A percentile compares a stretch with the other conserved stretches of the same genome.
Evolutionary conservation across 2,329 filamentous ascomycete species (phyloP).

Genomic region (Phyllosticta capitalensis): DNA sequence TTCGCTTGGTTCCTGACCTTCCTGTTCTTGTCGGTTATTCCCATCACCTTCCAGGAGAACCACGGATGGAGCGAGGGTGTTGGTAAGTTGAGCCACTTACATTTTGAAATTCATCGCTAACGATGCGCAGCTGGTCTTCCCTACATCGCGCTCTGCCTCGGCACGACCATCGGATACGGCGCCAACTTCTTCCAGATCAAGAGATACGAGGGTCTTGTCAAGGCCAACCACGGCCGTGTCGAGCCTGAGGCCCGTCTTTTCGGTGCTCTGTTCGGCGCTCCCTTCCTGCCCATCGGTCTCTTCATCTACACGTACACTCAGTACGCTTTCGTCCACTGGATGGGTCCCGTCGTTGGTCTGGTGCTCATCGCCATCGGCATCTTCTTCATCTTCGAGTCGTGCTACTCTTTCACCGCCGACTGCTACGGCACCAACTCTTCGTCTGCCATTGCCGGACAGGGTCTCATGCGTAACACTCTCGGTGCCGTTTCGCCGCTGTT

Average conservation of each 20-base stretch:
- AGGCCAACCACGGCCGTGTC: constrained; percentile 27
- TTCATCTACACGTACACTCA: constrained; percentile 48
- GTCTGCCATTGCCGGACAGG: constrained; percentile 41
- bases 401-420: constrained; percentile 43
- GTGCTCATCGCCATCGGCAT: constrained; percentile 44
- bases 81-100: constrained; percentile 10
- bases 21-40: constrained; percentile 44
- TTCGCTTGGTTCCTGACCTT: constrained; percentile 47
- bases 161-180: constrained; percentile 40
- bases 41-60: constrained; percentile 43
- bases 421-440: constrained; percentile 41
- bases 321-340: constrained; percentile 40
- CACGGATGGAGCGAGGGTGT: constrained; percentile 44
- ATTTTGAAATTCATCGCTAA: not conserved
- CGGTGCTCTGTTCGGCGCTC: constrained; percentile 39
- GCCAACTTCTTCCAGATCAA: constrained; percentile 43
- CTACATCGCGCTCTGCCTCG: constrained; percentile 43
- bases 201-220: constrained; percentile 37
- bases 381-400: constrained; percentile 41
- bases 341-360: constrained; percentile 40
- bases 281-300: constrained; percentile 40
- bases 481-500: constrained; percentile 45
- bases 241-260: constrained; percentile 40
- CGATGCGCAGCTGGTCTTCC: constrained; percentile 32
- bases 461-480: constrained; percentile 44